These are phyloP conservation scores for Trichoderma atroviride DNA, from an alignment of 2,329 filamentous ascomycete genomes.

Conservation along the genomic window DNA sequence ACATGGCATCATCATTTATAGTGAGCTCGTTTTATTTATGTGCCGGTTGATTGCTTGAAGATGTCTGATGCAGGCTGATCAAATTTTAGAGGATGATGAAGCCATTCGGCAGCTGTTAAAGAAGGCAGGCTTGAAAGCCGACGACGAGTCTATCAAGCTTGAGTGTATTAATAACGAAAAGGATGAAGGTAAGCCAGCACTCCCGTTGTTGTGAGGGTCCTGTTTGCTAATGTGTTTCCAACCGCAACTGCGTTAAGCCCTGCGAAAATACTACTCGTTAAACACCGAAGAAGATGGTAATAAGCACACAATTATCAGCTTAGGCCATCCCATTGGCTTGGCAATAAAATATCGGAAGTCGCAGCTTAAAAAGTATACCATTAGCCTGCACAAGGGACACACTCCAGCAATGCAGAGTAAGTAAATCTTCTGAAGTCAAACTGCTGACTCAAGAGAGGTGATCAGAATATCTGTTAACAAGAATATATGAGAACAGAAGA, in stretches of 20 bases:
- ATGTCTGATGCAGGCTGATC: rapidly evolving
- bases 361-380: constrained; percentile 5
- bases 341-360: constrained; percentile 7
- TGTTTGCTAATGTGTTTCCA: not conserved
- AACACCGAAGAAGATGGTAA: constrained; percentile 10
- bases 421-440: not conserved
- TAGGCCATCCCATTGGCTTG: constrained; percentile 23
- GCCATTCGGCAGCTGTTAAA: constrained; percentile 12
- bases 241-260: not conserved
- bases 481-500: not conserved
- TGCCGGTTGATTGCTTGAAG: not conserved
- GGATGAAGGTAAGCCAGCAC: not conserved
- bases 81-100: constrained; percentile 21
- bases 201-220: not conserved
- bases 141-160: constrained; percentile 14
- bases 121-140: constrained; percentile 1
- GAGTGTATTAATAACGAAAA: constrained; percentile 20
- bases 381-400: constrained; percentile 20
- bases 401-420: constrained; percentile 25
- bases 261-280: constrained; percentile 23
- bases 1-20: constrained; percentile 29
- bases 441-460: not conserved
- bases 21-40: not conserved
- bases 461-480: not conserved
- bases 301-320: constrained; percentile 18